Conservation (phyloP, 2,329 filamentous ascomycete species). For the Thelonectria olida region DNA sequence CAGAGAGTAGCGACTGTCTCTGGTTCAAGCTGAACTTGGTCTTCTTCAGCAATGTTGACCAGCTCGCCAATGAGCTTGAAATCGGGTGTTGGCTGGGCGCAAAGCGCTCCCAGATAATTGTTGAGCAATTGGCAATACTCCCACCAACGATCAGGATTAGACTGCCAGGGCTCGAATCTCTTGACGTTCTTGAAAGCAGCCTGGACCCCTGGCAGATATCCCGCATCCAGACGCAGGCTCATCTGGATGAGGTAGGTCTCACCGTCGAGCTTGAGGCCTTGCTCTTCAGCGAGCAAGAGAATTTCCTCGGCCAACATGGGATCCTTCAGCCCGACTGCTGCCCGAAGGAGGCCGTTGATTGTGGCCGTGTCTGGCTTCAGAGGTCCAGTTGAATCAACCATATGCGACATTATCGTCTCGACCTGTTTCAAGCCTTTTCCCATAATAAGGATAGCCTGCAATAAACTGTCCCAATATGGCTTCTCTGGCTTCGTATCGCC, state of each 20-base stretch:
- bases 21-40: slow-evolving; percentile 74
- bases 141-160: slow-evolving; percentile 52
- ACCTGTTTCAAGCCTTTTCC: slow-evolving; percentile 69
- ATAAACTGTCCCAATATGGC: slow-evolving; percentile 74
- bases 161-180: slow-evolving; percentile 47
- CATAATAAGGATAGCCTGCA: slow-evolving; percentile 75
- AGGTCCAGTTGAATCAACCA: slow-evolving; percentile 68
- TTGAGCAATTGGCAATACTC: slow-evolving; percentile 74
- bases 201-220: slow-evolving; percentile 76
- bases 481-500: slow-evolving; percentile 59
- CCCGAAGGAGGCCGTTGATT: slow-evolving; percentile 79
- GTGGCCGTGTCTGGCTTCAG: slow-evolving; percentile 72
- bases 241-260: slow-evolving; percentile 79
- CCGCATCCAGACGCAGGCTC: slow-evolving; percentile 76
- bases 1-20: slow-evolving; percentile 80
- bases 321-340: slow-evolving; percentile 76
- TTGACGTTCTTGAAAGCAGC: slow-evolving; percentile 65
- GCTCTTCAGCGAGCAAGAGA: slow-evolving; percentile 70
- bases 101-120: slow-evolving; percentile 75
- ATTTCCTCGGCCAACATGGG: slow-evolving; percentile 79
- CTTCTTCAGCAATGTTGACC: slow-evolving; percentile 76
- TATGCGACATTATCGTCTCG: slow-evolving; percentile 70
- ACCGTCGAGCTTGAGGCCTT: slow-evolving; percentile 72
- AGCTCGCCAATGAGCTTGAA: slow-evolving; percentile 79
- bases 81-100: slow-evolving; percentile 66